These are phyloP conservation scores for Sporothrix globosa DNA, from an alignment of 2,329 filamentous ascomycete species.

Conservation along the genomic window DNA sequence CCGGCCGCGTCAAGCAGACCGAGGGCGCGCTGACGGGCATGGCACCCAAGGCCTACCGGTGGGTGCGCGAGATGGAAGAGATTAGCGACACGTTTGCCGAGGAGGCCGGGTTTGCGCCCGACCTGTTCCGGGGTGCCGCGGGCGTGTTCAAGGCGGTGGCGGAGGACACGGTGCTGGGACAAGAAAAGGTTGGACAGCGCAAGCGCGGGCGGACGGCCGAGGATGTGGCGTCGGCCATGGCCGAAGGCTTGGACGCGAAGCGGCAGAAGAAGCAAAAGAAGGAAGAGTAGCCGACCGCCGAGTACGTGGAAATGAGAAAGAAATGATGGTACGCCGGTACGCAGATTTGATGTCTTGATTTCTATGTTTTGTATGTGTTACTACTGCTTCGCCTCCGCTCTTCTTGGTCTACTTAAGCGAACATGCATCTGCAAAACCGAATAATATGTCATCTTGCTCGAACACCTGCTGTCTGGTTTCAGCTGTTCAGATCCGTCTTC, in stretches of 20 bases:
- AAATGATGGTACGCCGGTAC: constrained; percentile 29
- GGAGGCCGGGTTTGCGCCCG: constrained; percentile 63
- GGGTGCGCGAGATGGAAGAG: constrained; percentile 78
- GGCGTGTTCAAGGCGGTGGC: constrained; percentile 65
- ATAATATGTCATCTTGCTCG: not conserved
- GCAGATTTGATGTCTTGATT: not conserved
- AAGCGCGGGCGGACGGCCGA: constrained; percentile 60
- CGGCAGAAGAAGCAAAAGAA: constrained; percentile 33
- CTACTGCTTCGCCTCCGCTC: not conserved
- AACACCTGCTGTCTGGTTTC: not conserved
- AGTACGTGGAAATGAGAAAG: constrained; percentile 34
- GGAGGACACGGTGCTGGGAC: constrained; percentile 62
- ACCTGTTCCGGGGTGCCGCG: constrained; percentile 63
- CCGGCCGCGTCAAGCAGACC: constrained; percentile 51
- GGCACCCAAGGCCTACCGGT: constrained; percentile 75
- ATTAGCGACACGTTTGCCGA: constrained; percentile 67
- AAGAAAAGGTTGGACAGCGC: constrained; percentile 61
- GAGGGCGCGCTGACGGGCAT: constrained; percentile 55
- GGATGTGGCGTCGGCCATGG: constrained; percentile 37
- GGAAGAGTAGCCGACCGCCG: not conserved
- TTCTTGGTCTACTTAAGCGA: not conserved
- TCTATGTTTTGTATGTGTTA: not conserved
- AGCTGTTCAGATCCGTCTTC: no score
- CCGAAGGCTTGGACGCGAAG: constrained; percentile 38
- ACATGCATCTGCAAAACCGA: not conserved